A percentile compares a stretch with the other conserved stretches of the same genome.
phyloP scores from a whole-genome alignment of 805 yeast species.

The Priceomyces fermenticarens region DNA sequence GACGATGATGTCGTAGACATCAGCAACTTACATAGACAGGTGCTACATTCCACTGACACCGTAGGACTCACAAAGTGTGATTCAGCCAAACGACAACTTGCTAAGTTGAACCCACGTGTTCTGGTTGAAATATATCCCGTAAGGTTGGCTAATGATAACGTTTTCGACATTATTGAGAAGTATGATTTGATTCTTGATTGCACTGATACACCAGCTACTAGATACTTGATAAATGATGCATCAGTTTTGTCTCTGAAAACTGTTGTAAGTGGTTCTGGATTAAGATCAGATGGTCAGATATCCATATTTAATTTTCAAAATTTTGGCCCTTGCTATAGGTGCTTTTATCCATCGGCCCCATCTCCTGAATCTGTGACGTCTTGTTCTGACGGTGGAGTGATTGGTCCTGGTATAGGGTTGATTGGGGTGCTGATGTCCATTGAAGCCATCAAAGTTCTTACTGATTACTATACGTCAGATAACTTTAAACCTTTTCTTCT shows the following conservation, averaged over 20 bases:
- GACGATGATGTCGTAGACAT: conserved; percentile 83
- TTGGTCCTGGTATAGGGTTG: conserved; percentile 95
- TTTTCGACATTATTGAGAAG: conserved; percentile 54
- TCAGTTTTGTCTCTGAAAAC: conserved; percentile 68
- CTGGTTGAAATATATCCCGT: conserved; percentile 48
- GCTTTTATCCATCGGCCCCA: conserved; percentile 90
- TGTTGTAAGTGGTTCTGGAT: conserved; percentile 87
- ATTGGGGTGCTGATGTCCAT: conserved; percentile 87
- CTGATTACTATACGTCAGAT: conserved; percentile 47
- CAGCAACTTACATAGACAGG: conserved; percentile 88
- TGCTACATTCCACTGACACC: conserved; percentile 63
- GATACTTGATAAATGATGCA: conserved; percentile 85
- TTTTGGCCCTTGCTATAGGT: conserved; percentile 88
- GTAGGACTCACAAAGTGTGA: conserved; percentile 75
- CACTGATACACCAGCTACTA: conserved; percentile 85
- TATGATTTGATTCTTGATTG: conserved; percentile 88
- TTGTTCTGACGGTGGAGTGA: conserved; percentile 90
- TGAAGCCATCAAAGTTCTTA: conserved; percentile 75
- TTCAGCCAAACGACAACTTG: conserved; percentile 62
- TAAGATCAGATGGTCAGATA: conserved; percentile 88
- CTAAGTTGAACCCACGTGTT: conserved; percentile 66
- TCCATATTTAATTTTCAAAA: conserved; percentile 63
- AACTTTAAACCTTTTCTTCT: conserved; percentile 67
- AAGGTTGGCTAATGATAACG: conserved; percentile 53
- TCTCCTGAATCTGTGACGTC: conserved; percentile 76